Evolutionary conservation across 768 basidiomycete genomes (phyloP), one percentile per base, ranked within the genome.

Genomic region (Strobilomyces confusus): DNA sequence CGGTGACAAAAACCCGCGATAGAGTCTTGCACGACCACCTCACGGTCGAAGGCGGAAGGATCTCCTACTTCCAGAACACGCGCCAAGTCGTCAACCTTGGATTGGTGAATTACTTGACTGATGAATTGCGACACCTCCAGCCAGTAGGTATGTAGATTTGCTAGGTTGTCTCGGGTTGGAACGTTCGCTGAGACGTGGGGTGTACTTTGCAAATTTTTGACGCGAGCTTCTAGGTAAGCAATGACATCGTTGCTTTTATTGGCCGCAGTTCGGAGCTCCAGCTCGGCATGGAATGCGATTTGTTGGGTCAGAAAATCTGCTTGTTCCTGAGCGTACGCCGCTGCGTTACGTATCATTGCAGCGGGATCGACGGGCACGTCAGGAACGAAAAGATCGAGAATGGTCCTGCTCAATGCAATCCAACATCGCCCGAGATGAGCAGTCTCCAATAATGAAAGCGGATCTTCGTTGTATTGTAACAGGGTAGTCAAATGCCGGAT

Each of bases 331-430:
- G 77, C 75, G 26, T 83, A 80, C 29, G 73, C 67, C 2, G 63
- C 62, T 0, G 73, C 71, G 44, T 73, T 79, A 47, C 73, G 76
- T 49, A 83, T 76, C 32, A 85, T 78, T 22, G 83, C 83, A 8
- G 86, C 83, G 25, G 97, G 97, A 67, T 99, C 97, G 45, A 98
- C 71, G 3, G 95, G 92, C 2, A 81, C 72, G 66, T 92, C 80
- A 0, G 97, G 93, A 36, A 98, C 76, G 63, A 87, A 86, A 19
- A 95, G 77, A 4, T 85, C 75, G 22, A 92, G 65, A 23, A 94
- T 68, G 49, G 84, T 58, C 17, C 75, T 76, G 42, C 80, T 77
- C 45, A 89, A 63, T 1, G 77, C 78, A 30, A 91, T 72, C 83
- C 87, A 95, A 41, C 73, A 67, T 19, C 64, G 65, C 12, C 79